These are phyloP conservation scores for Mycena haematopus DNA, from an alignment of 768 basidiomycete genomes.

Conservation along the genomic window DNA sequence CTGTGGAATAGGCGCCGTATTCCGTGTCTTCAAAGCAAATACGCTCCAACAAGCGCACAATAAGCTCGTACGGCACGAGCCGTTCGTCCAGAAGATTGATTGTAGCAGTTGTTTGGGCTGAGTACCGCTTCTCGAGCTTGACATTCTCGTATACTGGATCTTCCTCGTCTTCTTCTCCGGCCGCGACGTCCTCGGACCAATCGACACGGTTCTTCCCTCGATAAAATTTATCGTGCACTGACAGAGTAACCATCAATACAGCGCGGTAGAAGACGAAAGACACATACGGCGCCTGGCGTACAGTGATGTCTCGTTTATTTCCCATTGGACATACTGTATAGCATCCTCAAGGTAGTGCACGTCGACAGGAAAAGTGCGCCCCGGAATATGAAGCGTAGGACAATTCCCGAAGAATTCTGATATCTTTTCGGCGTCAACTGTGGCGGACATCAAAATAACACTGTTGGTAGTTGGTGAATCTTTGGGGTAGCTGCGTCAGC, in stretches of 20 bases:
- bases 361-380: slow-evolving; percentile 93
- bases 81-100: slow-evolving; percentile 89
- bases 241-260: slow-evolving; percentile 11
- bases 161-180: slow-evolving; percentile 73
- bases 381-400: slow-evolving; percentile 87
- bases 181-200: slow-evolving; percentile 77
- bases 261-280: background rate
- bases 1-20: slow-evolving; percentile 68
- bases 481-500: background rate
- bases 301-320: slow-evolving; percentile 78
- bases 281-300: slow-evolving; percentile 76
- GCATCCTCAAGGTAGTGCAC: slow-evolving; percentile 90
- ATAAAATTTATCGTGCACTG: slow-evolving; percentile 70
- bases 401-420: slow-evolving; percentile 88
- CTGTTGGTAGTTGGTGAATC: slow-evolving; percentile 44
- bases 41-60: slow-evolving; percentile 80
- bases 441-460: slow-evolving; percentile 96
- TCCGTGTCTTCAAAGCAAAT: slow-evolving; percentile 74
- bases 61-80: slow-evolving; percentile 89
- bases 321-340: slow-evolving; percentile 81
- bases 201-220: slow-evolving; percentile 67
- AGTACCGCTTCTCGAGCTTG: slow-evolving; percentile 83
- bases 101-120: slow-evolving; percentile 71
- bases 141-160: slow-evolving; percentile 48
- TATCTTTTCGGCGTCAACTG: slow-evolving; percentile 90